A percentile compares a stretch with the other conserved stretches of the same genome.
phyloP scores from a whole-genome alignment of 1,284 basidiomycete genomes.

The Mycena sp. region DNA sequence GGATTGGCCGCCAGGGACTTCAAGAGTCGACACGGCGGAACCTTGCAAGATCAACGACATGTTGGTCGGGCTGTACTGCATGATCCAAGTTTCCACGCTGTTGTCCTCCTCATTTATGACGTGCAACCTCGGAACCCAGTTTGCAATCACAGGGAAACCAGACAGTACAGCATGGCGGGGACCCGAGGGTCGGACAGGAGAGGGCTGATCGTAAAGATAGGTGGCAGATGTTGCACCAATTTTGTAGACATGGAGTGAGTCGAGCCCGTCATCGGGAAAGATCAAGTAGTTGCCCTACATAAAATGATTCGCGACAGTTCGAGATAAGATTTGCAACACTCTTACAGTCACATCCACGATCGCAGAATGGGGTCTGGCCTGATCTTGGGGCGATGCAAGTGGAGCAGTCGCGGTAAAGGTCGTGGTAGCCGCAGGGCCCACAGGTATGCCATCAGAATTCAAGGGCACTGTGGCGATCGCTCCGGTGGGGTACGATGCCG shows the following conservation, averaged over 20 bases:
- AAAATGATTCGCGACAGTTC: neutral
- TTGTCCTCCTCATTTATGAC: slow-evolving; percentile 25
- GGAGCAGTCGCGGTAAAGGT: slow-evolving; percentile 15
- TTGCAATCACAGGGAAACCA: slow-evolving; percentile 6
- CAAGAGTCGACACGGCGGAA: slow-evolving; percentile 17
- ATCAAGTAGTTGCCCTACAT: slow-evolving; percentile 16
- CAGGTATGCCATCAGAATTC: slow-evolving; percentile 2
- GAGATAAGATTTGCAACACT: neutral
- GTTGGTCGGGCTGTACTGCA: slow-evolving; percentile 19
- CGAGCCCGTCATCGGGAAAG: slow-evolving; percentile 21
- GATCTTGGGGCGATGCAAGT: slow-evolving; percentile 22
- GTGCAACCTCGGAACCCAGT: slow-evolving; percentile 20
- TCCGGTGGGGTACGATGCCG: slow-evolving; percentile 20
- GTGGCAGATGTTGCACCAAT: slow-evolving; percentile 20
- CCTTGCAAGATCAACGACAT: slow-evolving; percentile 19
- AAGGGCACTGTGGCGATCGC: slow-evolving; percentile 24
- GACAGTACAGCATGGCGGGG: slow-evolving; percentile 20
- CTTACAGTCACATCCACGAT: slow-evolving; percentile 20
- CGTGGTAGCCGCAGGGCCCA: slow-evolving; percentile 17
- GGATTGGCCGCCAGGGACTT: slow-evolving; percentile 10
- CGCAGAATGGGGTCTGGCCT: slow-evolving; percentile 22
- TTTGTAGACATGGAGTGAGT: slow-evolving; percentile 22
- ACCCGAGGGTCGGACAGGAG: slow-evolving; percentile 14
- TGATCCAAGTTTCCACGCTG: slow-evolving; percentile 23
- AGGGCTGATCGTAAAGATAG: slow-evolving; percentile 21